phyloP scores from a whole-genome alignment of 2,329 filamentous ascomycete genomes.

The Anthostomella pinea region DNA sequence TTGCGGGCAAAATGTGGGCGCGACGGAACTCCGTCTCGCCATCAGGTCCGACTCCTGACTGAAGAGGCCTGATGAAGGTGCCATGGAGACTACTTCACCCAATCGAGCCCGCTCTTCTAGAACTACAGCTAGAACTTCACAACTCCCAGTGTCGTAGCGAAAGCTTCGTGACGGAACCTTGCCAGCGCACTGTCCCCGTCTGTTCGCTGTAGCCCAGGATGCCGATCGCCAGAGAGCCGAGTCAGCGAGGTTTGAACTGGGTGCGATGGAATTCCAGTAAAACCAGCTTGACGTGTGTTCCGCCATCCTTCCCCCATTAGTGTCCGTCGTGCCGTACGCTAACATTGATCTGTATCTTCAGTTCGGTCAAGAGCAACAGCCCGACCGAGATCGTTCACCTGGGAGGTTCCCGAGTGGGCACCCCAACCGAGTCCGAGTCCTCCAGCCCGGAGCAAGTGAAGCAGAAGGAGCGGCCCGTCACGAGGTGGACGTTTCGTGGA shows the following conservation, averaged over 20 bases:
- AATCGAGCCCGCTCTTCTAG: too few relatives aligned
- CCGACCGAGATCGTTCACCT: conserved; percentile 23
- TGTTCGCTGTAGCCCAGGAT: conserved; percentile 5
- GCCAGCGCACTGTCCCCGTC: too few relatives aligned
- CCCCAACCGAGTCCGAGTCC: conserved; percentile 11
- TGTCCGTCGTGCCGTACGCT: conserved; percentile 1
- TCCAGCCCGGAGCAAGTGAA: conserved; percentile 12
- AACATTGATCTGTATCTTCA: conserved; percentile 6
- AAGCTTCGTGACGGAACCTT: too few relatives aligned
- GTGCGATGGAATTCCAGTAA: conserved; percentile 22
- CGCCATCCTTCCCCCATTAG: conserved; percentile 1
- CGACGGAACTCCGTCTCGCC: too few relatives aligned
- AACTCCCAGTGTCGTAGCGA: too few relatives aligned
- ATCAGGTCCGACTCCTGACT: too few relatives aligned
- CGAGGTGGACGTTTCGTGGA: conserved; percentile 17
- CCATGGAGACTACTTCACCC: too few relatives aligned
- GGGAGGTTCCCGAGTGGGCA: conserved; percentile 19
- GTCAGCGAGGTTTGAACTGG: conserved; percentile 19
- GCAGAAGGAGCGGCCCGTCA: conserved; percentile 8
- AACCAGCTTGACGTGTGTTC: conserved; percentile 11
- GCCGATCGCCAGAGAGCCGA: conserved; percentile 19
- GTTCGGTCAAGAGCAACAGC: conserved; percentile 10
- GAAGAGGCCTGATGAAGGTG: too few relatives aligned
- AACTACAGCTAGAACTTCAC: too few relatives aligned
- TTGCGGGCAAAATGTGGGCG: too few relatives aligned